Evolutionary conservation across 75 land plant species (phyloP), one percentile per base, ranked within the genome.

Genomic region (Pinus tabuliformis): DNA sequence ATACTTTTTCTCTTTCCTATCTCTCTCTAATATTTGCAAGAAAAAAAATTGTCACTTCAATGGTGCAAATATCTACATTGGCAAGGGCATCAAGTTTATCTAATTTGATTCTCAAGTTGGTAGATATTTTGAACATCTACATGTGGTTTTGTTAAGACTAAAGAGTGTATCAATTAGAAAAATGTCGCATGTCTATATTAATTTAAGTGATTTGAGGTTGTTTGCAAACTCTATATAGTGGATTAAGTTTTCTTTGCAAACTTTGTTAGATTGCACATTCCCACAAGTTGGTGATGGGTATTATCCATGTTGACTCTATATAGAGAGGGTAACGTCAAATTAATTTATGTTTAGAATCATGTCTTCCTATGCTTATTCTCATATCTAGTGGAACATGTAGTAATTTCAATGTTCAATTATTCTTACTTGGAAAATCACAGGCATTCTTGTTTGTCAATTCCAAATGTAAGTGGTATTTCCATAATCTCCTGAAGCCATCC

Each of bases 381-480:
- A 9, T 2, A 49, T 49, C 12, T 49, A 12, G 54, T 49, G 54
- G 54, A 49, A 49, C 54, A 49, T 49, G 54, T 49, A 49, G 9
- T 9, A 49, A 49, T 20, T 58, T 58, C 4, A 18, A 17, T 58
- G 6, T 11, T 45, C 39, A 6, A 18, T 66, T 18, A 36, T 17
- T 18, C 6, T 36, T 66, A 0, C 8, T 15, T 66, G 70, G 7
- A 36, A 66, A 39, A n/a, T 13, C 24, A 56, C 62, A 87, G 83
- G 87, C 85, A 2, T 92, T 92, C 71, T 83, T 92, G 33, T 92
- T 92, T 66, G 75, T 83, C 56, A 92, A 92, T 63, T 87, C 86
- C 36, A 92, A 92, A 81, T 92, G 92, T 86, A 92, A 92, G 82
- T 65, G 87, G 75, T 92, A 92, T 76, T 92, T 92, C 80, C 95